These are phyloP conservation scores for Xylaria arbuscula DNA, from an alignment of 2,329 filamentous ascomycete species.

Conservation along the genomic window DNA sequence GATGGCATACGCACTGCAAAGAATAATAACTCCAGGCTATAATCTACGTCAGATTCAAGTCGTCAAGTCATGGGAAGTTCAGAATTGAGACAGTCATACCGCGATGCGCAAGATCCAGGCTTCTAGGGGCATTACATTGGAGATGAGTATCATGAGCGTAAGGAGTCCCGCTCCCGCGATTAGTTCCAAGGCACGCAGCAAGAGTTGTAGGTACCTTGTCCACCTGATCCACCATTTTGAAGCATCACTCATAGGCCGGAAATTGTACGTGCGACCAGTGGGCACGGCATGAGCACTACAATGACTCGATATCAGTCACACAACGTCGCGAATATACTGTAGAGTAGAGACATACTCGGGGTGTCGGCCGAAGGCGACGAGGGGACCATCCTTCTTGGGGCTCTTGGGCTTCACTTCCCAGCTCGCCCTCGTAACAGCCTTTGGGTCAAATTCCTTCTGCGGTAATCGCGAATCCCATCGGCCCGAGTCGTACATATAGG, in stretches of 20 bases:
- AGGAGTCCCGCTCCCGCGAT: constrained; percentile 77
- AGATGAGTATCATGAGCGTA: constrained; percentile 81
- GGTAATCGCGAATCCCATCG: constrained; percentile 45
- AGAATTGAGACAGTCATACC: constrained; percentile 61
- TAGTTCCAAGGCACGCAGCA: constrained; percentile 73
- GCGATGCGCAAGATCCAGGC: constrained; percentile 82
- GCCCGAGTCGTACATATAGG: constrained; percentile 48
- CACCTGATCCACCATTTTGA: constrained; percentile 78
- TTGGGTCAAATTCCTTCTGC: constrained; percentile 71
- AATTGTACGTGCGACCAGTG: constrained; percentile 69
- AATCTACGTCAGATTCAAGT: constrained; percentile 40
- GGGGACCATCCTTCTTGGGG: constrained; percentile 76
- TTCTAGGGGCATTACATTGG: constrained; percentile 70
- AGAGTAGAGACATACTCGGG: constrained; percentile 73
- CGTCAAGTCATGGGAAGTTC: neutral
- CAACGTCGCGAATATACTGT: neutral
- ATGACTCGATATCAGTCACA: constrained; percentile 20
- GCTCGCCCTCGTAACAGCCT: constrained; percentile 83
- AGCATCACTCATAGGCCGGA: constrained; percentile 73
- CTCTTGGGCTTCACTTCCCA: constrained; percentile 71
- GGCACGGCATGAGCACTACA: constrained; percentile 70
- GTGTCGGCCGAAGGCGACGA: constrained; percentile 85
- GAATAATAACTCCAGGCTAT: constrained; percentile 79
- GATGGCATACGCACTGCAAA: constrained; percentile 80
- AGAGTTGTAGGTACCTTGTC: constrained; percentile 75